Evolutionary conservation across 75 land plant species (phyloP).

Genomic region (Selaginella moellendorffii): DNA sequence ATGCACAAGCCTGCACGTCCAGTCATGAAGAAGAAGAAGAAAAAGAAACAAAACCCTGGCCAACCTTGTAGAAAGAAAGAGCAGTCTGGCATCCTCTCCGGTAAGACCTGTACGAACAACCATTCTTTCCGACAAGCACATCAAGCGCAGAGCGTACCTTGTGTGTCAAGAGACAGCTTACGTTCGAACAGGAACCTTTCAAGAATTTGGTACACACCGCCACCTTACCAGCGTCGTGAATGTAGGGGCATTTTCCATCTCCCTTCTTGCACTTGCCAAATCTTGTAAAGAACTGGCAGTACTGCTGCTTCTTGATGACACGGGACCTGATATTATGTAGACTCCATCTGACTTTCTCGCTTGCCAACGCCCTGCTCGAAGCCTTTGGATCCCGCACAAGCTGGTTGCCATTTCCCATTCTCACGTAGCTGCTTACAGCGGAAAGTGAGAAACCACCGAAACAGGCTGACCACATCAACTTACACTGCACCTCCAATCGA

Average conservation of each 20-base stretch:
- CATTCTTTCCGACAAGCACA: neutral
- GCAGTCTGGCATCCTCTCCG: conserved; percentile 98
- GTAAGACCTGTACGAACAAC: conserved; percentile 55
- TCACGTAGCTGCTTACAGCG: conserved; percentile 47
- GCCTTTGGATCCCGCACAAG: conserved; percentile 87
- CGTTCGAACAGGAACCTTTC: conserved; percentile 62
- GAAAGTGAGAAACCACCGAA: neutral
- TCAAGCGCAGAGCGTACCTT: conserved; percentile 36
- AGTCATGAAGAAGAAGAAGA: neutral
- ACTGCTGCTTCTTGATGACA: conserved; percentile 53
- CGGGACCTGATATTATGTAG: conserved; percentile 73
- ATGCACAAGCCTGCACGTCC: conserved; percentile 68
- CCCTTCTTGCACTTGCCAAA: conserved; percentile 92
- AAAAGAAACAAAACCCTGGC: neutral
- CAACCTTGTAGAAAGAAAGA: conserved; percentile 90
- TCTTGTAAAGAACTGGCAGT: conserved; percentile 82
- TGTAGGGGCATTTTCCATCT: conserved; percentile 76
- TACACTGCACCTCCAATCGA: conserved; percentile 73
- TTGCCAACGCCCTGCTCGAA: conserved; percentile 62
- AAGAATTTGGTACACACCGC: conserved; percentile 92
- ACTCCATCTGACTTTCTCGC: conserved; percentile 96
- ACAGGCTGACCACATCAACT: conserved; percentile 15
- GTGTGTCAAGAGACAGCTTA: conserved; percentile 72
- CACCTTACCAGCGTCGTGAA: conserved; percentile 85
- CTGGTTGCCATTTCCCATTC: conserved; percentile 82